These are phyloP conservation scores for Xylariaceae sp. DNA, from an alignment of 2,329 filamentous ascomycete species.

Conservation along the genomic window DNA sequence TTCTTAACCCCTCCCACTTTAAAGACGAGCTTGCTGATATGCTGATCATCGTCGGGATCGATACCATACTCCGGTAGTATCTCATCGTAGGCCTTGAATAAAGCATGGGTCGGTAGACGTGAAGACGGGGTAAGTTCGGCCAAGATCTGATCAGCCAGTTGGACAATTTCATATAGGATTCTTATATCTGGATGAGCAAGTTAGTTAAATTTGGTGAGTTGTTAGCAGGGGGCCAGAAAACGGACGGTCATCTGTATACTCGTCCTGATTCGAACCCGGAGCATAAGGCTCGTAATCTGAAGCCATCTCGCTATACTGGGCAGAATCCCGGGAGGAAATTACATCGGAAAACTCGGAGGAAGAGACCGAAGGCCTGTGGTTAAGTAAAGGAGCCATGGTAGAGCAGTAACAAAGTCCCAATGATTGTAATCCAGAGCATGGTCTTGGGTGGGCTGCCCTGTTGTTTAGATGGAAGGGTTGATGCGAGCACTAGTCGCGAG, in stretches of 20 bases:
- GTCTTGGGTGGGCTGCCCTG: conserved; percentile 12
- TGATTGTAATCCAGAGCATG: conserved; percentile 22
- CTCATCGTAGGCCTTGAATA: conserved; percentile 80
- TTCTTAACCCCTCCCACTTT: conserved; percentile 71
- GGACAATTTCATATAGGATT: conserved; percentile 76
- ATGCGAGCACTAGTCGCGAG: conserved; percentile 27
- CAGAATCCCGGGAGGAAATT: conserved; percentile 12
- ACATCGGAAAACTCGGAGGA: conserved; percentile 26
- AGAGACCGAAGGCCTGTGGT: conserved; percentile 21
- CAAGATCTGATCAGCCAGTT: conserved; percentile 67
- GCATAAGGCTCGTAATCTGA: conserved; percentile 12
- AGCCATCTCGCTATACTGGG: conserved; percentile 16
- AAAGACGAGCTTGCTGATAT: conserved; percentile 78
- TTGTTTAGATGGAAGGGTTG: conserved; percentile 8
- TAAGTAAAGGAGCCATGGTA: conserved; percentile 26
- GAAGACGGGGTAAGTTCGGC: conserved; percentile 60
- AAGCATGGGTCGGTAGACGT: conserved; percentile 71
- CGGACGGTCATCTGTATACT: conserved; percentile 34
- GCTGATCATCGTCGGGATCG: conserved; percentile 72
- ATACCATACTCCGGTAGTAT: conserved; percentile 72
- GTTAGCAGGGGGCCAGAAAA: not conserved
- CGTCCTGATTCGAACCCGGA: conserved; percentile 21
- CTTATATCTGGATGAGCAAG: conserved; percentile 62
- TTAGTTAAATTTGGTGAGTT: conserved; percentile 8
- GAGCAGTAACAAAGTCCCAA: conserved; percentile 15